Conservation (phyloP, 2,329 filamentous ascomycete genomes). For the Chalaropsis ovoidea region DNA sequence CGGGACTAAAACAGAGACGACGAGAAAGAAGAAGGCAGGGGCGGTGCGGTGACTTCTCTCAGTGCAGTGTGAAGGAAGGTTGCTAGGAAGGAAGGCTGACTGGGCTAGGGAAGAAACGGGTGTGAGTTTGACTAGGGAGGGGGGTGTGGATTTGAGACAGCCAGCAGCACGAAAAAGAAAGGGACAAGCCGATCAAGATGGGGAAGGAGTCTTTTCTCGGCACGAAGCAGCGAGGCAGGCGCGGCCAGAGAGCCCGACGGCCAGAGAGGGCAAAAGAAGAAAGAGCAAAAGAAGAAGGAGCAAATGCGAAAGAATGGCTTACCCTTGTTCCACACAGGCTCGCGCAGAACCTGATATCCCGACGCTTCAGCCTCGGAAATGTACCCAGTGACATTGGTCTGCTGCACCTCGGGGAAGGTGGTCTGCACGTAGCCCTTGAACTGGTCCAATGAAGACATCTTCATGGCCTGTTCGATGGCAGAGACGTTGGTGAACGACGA, state of each 20-base stretch:
- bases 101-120: constrained; percentile 25
- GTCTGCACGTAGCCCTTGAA: constrained; percentile 51
- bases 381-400: constrained; percentile 46
- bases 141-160: constrained; percentile 15
- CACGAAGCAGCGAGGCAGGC: background rate
- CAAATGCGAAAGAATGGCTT: constrained; percentile 29
- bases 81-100: constrained; percentile 19
- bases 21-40: background rate
- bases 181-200: no score
- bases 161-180: no score
- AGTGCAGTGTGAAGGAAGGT: constrained; percentile 8
- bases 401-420: constrained; percentile 47
- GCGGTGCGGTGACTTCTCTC: constrained; percentile 1
- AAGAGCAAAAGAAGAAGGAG: constrained; percentile 1
- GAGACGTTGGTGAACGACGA: constrained; percentile 47
- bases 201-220: background rate
- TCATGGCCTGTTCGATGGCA: constrained; percentile 51
- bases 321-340: constrained; percentile 59
- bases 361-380: constrained; percentile 42
- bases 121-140: constrained; percentile 15
- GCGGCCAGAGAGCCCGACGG: background rate
- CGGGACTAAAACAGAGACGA: background rate
- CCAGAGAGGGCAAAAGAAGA: constrained; percentile 11
- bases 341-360: constrained; percentile 52
- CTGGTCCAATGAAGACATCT: constrained; percentile 49